These are phyloP conservation scores for Zasmidium angulare DNA, from an alignment of 2,329 filamentous ascomycete genomes.

Conservation along the genomic window DNA sequence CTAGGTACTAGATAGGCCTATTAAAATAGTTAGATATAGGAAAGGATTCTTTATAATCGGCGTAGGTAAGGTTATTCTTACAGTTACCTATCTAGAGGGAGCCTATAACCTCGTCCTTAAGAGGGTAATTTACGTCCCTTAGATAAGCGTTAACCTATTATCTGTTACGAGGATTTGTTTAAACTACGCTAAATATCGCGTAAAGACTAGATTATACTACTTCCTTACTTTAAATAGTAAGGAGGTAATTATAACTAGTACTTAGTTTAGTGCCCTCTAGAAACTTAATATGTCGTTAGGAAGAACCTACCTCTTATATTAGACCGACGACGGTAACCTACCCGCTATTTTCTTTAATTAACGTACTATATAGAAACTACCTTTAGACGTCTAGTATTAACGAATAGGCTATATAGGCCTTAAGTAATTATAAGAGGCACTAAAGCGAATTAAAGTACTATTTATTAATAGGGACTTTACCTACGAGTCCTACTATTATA, in stretches of 20 bases:
- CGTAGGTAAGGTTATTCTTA: neutral
- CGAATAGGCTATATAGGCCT: slow-evolving; percentile 4
- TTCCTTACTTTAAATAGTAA: neutral
- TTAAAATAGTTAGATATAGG: neutral
- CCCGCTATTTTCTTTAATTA: neutral
- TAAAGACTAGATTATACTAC: neutral
- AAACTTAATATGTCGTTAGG: neutral
- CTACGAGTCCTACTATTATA: neutral
- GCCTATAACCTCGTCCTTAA: neutral
- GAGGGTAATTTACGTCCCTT: neutral
- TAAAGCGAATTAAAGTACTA: neutral
- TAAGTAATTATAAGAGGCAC: neutral
- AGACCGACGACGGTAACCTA: neutral
- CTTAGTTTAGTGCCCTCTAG: neutral
- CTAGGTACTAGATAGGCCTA: neutral
- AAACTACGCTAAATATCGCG: neutral
- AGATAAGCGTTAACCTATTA: neutral
- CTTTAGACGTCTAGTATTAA: neutral
- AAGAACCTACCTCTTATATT: neutral
- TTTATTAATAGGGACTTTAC: slow-evolving; percentile 4
- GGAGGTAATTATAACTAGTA: neutral
- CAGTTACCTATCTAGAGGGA: neutral
- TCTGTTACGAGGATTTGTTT: neutral
- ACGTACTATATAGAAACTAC: neutral
- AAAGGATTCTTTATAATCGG: neutral